These are phyloP conservation scores for Corynespora cassiicola DNA, from an alignment of 2,329 filamentous ascomycete genomes.

Conservation along the genomic window DNA sequence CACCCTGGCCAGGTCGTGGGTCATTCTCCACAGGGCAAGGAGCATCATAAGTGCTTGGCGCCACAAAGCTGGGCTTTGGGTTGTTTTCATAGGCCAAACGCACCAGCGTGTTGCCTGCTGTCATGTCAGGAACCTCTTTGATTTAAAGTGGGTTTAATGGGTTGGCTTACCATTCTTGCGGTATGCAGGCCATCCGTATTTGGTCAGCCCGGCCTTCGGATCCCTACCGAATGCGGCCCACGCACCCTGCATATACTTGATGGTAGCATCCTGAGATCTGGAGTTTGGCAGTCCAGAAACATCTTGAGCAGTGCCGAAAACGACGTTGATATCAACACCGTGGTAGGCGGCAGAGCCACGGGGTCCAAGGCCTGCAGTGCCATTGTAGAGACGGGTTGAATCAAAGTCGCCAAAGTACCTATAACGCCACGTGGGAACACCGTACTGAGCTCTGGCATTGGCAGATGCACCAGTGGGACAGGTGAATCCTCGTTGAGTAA, in stretches of 20 bases:
- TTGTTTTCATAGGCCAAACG: constrained; percentile 27
- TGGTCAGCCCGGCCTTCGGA: constrained; percentile 32
- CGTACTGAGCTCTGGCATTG: constrained; percentile 25
- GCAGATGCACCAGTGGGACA: constrained; percentile 27
- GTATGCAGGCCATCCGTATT: constrained; percentile 41
- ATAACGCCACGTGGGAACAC: constrained; percentile 45
- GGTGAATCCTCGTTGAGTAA: constrained; percentile 29
- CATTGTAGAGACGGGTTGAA: constrained; percentile 40
- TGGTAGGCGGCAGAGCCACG: constrained; percentile 46
- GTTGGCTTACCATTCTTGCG: constrained; percentile 15
- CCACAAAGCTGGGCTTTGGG: constrained; percentile 21
- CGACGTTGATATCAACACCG: constrained; percentile 40
- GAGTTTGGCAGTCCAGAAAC: constrained; percentile 27
- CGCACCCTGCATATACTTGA: constrained; percentile 40
- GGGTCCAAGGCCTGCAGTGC: constrained; percentile 26
- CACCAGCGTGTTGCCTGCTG: constrained; percentile 24
- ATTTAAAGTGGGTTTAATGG: neutral
- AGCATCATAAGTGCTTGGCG: constrained; percentile 24
- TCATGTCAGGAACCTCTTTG: neutral
- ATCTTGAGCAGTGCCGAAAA: constrained; percentile 41
- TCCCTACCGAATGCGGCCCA: constrained; percentile 44
- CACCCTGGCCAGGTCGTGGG: constrained; percentile 29
- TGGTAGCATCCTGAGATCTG: constrained; percentile 29
- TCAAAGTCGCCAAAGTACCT: constrained; percentile 45
- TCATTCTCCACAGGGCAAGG: constrained; percentile 29